Conservation (phyloP, 2,329 filamentous ascomycete genomes). For the Botryosphaeria agaves region DNA sequence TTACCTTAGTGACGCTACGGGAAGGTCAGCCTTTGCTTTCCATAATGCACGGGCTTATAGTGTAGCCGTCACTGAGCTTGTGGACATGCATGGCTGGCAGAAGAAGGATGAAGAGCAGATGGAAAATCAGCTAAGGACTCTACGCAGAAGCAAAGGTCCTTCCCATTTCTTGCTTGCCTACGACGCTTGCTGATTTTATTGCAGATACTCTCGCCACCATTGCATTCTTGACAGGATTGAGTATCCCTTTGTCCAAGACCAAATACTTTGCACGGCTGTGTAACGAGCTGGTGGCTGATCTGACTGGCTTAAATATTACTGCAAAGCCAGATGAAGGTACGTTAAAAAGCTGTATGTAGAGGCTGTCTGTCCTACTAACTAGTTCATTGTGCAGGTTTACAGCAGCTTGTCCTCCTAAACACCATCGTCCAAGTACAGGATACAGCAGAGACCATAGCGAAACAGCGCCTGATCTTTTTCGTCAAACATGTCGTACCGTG, state of each 20-base stretch:
- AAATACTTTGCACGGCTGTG: conserved; percentile 33
- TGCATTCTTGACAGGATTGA: conserved; percentile 30
- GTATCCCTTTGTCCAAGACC: conserved; percentile 28
- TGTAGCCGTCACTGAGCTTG: conserved; percentile 17
- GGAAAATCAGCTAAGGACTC: conserved; percentile 10
- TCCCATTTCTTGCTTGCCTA: neutral
- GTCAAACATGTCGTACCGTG: conserved; percentile 62
- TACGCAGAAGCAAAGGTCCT: conserved; percentile 10
- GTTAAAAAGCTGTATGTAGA: conserved; percentile 3
- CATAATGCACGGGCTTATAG: conserved; percentile 23
- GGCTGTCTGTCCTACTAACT: conserved; percentile 4
- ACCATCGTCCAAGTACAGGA: conserved; percentile 33
- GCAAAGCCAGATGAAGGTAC: conserved; percentile 24
- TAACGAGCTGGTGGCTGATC: conserved; percentile 42
- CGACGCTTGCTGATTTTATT: conserved; percentile 6
- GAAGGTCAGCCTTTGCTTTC: conserved; percentile 16
- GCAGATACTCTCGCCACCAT: conserved; percentile 28
- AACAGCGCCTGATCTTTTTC: conserved; percentile 62
- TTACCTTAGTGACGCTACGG: conserved; percentile 10
- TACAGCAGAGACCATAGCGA: conserved; percentile 28
- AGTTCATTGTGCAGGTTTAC: conserved; percentile 18
- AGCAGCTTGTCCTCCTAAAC: conserved; percentile 36
- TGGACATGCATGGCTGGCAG: conserved; percentile 24
- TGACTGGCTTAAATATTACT: conserved; percentile 35
- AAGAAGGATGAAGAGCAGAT: conserved; percentile 18